phyloP scores from a whole-genome alignment of 1,284 basidiomycete genomes.

The Ceraceosorus guamensis region DNA sequence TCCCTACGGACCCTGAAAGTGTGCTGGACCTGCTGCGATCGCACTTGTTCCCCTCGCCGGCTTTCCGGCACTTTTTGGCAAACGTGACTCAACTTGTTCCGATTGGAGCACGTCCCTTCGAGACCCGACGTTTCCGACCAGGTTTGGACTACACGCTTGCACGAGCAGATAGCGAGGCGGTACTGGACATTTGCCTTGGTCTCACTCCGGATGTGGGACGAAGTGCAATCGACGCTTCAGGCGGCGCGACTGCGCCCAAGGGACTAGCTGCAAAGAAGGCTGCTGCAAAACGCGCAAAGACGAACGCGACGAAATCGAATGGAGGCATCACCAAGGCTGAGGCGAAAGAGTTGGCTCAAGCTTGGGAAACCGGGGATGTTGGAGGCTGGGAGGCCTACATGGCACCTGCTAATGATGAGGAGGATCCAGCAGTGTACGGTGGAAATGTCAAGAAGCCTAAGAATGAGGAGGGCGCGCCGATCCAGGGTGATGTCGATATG shows the following conservation, averaged over 20 bases:
- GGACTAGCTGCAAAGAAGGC: slow-evolving; percentile 46
- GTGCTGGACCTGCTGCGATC: slow-evolving; percentile 33
- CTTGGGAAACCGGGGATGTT: slow-evolving; percentile 70
- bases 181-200: slow-evolving; percentile 82
- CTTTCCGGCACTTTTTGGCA: slow-evolving; percentile 84
- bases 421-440: slow-evolving; percentile 88
- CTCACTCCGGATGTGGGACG: slow-evolving; percentile 64
- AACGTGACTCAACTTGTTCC: slow-evolving; percentile 71
- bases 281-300: slow-evolving; percentile 14
- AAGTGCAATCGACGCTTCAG: slow-evolving; percentile 26
- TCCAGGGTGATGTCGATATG: slow-evolving; percentile 45
- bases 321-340: slow-evolving; percentile 20
- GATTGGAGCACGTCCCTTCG: slow-evolving; percentile 58
- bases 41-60: slow-evolving; percentile 61
- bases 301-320: not conserved
- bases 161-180: slow-evolving; percentile 66
- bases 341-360: slow-evolving; percentile 40
- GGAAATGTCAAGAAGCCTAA: slow-evolving; percentile 20
- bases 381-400: slow-evolving; percentile 98
- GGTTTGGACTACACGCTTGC: slow-evolving; percentile 94
- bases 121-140: slow-evolving; percentile 80
- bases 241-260: slow-evolving; percentile 27
- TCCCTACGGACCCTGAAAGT: slow-evolving; percentile 31
- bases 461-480: slow-evolving; percentile 28
- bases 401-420: slow-evolving; percentile 83